Evolutionary conservation across 495 filamentous ascomycete genomes (phyloP).

Genomic region (Penicillium antarcticum): DNA sequence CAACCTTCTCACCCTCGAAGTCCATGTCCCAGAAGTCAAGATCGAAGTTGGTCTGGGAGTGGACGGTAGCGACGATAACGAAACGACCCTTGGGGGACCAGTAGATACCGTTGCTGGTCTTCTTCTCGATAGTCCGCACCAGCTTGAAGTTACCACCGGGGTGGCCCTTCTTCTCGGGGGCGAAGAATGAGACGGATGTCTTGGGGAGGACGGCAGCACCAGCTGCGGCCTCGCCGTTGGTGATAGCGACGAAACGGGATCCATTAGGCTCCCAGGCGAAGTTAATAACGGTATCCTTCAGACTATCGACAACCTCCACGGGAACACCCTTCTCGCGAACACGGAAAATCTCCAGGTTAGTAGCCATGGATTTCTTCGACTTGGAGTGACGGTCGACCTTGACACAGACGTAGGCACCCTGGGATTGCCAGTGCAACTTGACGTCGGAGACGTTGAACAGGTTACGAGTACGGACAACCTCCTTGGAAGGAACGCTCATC

Average conservation of each 20-base stretch:
- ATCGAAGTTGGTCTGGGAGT: slow-evolving; percentile 87
- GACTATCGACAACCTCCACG: slow-evolving; percentile 93
- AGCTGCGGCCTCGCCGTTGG: slow-evolving; percentile 76
- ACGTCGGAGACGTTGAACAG: slow-evolving; percentile 96
- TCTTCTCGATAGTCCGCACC: slow-evolving; percentile 90
- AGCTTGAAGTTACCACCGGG: slow-evolving; percentile 90
- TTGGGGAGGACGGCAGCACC: slow-evolving; percentile 86
- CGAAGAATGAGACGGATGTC: slow-evolving; percentile 92
- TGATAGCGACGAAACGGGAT: slow-evolving; percentile 94
- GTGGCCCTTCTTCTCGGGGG: slow-evolving; percentile 85
- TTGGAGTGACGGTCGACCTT: slow-evolving; percentile 99
- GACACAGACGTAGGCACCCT: slow-evolving; percentile 89
- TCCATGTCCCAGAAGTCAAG: slow-evolving; percentile 97
- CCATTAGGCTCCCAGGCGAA: slow-evolving; percentile 99
- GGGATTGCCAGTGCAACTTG: slow-evolving; percentile 93
- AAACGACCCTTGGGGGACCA: slow-evolving; percentile 98
- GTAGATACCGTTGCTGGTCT: slow-evolving; percentile 98
- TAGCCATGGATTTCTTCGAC: slow-evolving; percentile 95
- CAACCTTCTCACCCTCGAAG: slow-evolving; percentile 93
- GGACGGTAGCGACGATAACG: slow-evolving; percentile 86
- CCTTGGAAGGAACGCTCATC: slow-evolving; percentile 93
- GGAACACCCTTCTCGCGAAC: slow-evolving; percentile 94
- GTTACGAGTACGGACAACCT: slow-evolving; percentile 89
- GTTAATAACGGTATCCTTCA: slow-evolving; percentile 98
- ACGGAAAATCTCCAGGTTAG: slow-evolving; percentile 97